Percentiles rank a stretch among this genome's conserved stretches.
Conservation (phyloP, 768 basidiomycete genomes). For the Hydnum rufescens region DNA sequence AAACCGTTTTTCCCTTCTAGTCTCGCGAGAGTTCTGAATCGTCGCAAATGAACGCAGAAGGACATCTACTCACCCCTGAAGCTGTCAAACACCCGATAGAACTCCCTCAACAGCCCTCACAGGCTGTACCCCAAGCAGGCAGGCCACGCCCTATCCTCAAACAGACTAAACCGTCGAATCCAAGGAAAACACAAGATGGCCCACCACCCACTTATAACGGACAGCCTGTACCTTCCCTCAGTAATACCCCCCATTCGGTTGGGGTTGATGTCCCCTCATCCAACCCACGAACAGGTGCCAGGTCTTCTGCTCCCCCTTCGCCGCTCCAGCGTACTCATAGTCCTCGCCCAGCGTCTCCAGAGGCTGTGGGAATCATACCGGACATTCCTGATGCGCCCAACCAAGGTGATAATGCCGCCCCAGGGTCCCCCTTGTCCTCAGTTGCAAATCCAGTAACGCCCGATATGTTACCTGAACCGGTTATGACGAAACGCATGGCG, state of each 20-base stretch:
- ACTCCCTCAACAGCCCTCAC: background rate
- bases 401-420: background rate
- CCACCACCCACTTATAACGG: background rate
- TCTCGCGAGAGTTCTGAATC: background rate
- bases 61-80: background rate
- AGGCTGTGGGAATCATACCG: background rate
- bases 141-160: background rate
- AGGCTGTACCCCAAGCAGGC: background rate
- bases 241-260: background rate
- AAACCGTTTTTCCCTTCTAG: background rate
- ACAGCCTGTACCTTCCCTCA: background rate
- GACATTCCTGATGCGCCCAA: background rate
- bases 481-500: background rate
- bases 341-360: background rate
- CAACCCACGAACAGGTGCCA: background rate
- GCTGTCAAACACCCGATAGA: background rate
- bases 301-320: background rate
- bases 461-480: background rate
- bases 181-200: background rate
- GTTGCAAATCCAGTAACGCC: background rate
- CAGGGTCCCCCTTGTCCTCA: background rate
- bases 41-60: background rate
- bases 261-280: background rate
- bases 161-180: no score
- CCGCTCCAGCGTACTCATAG: no score